These are phyloP conservation scores for Starmerella potacharoeniae DNA, from an alignment of 805 yeast species.

Conservation along the genomic window DNA sequence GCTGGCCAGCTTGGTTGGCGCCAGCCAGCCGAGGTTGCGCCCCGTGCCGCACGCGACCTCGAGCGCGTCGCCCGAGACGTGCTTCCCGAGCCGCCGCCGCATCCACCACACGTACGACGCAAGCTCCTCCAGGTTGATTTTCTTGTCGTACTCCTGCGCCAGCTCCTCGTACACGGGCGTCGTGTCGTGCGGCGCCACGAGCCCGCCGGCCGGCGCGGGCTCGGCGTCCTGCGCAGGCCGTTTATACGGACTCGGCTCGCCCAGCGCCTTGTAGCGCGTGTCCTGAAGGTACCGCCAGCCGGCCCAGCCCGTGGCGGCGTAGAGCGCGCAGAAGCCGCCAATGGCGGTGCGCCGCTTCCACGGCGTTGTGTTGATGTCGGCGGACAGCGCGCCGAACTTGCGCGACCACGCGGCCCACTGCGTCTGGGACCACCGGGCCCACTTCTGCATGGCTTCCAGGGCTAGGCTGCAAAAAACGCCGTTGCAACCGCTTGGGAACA, in stretches of 20 bases:
- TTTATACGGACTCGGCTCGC: slow-evolving; percentile 27
- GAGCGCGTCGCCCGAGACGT: slow-evolving; percentile 74
- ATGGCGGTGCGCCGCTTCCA: slow-evolving; percentile 20
- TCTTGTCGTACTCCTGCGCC: slow-evolving; percentile 72
- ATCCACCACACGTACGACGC: slow-evolving; percentile 37
- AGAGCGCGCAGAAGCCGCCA: slow-evolving; percentile 15
- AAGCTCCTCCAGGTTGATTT: slow-evolving; percentile 63
- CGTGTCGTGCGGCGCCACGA: slow-evolving; percentile 46
- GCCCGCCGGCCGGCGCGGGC: slow-evolving; percentile 7
- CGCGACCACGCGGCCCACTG: slow-evolving; percentile 1
- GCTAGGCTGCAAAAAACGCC: neutral
- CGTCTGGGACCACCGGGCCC: slow-evolving; percentile 2
- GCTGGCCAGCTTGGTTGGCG: slow-evolving; percentile 49
- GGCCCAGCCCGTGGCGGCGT: slow-evolving; percentile 16
- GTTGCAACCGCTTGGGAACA: no score
- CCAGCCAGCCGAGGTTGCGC: slow-evolving; percentile 68
- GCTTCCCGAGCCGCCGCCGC: slow-evolving; percentile 69
- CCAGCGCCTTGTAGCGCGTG: slow-evolving; percentile 29
- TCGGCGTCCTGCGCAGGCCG: slow-evolving; percentile 3
- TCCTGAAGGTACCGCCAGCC: slow-evolving; percentile 27
- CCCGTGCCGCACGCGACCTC: slow-evolving; percentile 97
- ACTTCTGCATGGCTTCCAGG: neutral
- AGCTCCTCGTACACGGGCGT: slow-evolving; percentile 51
- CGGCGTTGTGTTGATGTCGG: slow-evolving; percentile 14
- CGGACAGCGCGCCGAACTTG: neutral